Evolutionary conservation across 2,329 filamentous ascomycete species (phyloP).

Genomic region (Colletotrichum falcatum): DNA sequence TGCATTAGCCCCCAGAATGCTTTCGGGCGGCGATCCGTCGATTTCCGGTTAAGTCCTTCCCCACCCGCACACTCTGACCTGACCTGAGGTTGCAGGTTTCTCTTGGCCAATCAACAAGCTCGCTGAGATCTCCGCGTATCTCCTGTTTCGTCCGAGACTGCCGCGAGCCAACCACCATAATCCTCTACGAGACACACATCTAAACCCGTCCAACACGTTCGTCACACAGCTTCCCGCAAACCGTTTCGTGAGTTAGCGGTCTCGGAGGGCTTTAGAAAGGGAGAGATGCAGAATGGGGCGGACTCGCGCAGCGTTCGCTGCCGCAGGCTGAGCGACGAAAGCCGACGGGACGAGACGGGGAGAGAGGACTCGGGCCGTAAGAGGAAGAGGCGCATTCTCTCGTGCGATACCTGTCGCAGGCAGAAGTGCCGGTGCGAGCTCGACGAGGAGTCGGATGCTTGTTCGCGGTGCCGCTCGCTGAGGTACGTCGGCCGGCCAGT

Average conservation of each 20-base stretch:
- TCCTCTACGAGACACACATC: not conserved
- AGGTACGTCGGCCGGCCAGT: conserved; percentile 18
- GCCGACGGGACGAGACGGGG: conserved; percentile 18
- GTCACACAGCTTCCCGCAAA: not conserved
- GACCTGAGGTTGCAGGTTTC: not conserved
- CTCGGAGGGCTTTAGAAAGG: not conserved
- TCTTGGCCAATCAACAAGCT: not conserved
- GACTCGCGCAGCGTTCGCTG: conserved; percentile 6
- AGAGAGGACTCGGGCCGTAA: conserved; percentile 35
- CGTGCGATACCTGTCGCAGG: conserved; percentile 39
- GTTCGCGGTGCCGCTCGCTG: conserved; percentile 38
- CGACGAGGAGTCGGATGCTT: conserved; percentile 36
- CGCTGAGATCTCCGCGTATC: conserved; percentile 20
- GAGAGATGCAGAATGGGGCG: conserved; percentile 8
- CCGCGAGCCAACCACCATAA: conserved; percentile 1
- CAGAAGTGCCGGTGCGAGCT: conserved; percentile 40
- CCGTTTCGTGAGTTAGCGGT: not conserved
- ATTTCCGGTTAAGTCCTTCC: conserved; percentile 31
- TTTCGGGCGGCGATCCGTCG: conserved; percentile 12
- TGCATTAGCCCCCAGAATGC: not conserved
- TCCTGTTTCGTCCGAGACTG: conserved; percentile 27
- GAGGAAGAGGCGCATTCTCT: conserved; percentile 37
- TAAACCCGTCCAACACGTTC: not conserved
- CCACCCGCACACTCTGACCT: not conserved
- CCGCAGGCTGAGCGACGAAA: conserved; percentile 31